Conservation (phyloP, 805 yeast species). For the Lachancea cidri region DNA sequence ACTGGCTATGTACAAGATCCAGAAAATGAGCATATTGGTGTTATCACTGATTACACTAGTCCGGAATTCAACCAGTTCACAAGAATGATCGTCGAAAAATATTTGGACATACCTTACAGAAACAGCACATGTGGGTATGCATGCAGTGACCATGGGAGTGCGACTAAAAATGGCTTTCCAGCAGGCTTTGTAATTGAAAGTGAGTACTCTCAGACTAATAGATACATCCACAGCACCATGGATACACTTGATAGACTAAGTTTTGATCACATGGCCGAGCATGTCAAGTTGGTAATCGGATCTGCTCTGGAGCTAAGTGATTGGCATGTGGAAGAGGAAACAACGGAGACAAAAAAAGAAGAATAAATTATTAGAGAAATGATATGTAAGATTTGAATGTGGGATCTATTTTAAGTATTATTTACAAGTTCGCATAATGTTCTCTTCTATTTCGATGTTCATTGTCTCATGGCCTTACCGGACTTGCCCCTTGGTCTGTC, state of each 20-base stretch:
- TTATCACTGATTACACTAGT: conserved; percentile 67
- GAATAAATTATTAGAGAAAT: not conserved
- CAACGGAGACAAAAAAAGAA: not conserved
- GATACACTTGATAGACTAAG: conserved; percentile 82
- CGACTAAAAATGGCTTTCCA: conserved; percentile 78
- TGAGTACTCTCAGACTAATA: conserved; percentile 56
- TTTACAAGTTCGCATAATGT: not conserved
- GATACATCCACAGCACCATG: conserved; percentile 66
- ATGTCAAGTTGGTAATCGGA: conserved; percentile 70
- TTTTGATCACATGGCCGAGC: conserved; percentile 74
- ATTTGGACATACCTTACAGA: conserved; percentile 62
- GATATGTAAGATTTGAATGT: not conserved
- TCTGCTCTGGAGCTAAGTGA: conserved; percentile 61
- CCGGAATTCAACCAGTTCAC: conserved; percentile 52
- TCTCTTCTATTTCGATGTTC: not conserved
- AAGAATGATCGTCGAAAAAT: conserved; percentile 53
- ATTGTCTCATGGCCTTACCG: conserved; percentile 18
- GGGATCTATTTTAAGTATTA: not conserved
- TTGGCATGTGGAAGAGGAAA: conserved; percentile 17
- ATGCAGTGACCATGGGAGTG: conserved; percentile 90
- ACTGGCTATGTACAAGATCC: conserved; percentile 66
- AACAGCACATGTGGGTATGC: conserved; percentile 87
- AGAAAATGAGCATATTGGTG: conserved; percentile 63
- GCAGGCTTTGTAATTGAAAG: conserved; percentile 79
- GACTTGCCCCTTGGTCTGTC: conserved; percentile 84